These are phyloP conservation scores for Acacia crassicarpa DNA, from an alignment of 306 rosid species.

Conservation along the genomic window DNA sequence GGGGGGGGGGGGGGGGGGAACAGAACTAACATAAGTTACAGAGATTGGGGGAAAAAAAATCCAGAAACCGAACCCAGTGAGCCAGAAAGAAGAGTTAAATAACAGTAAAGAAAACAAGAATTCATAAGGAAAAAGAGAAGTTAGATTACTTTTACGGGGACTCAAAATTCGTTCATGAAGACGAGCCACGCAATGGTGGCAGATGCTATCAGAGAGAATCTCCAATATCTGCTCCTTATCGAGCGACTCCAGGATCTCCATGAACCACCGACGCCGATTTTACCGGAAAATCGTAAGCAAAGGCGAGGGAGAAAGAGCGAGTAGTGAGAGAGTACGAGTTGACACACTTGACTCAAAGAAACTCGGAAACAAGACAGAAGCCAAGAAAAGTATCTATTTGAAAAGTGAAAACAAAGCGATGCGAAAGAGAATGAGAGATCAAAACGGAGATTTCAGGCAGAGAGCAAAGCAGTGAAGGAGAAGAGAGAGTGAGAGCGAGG, in stretches of 20 bases:
- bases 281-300: background rate
- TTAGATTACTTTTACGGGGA: conserved; percentile 21
- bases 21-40: too few relatives aligned
- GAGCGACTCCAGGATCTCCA: conserved; percentile 24
- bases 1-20: too few relatives aligned
- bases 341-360: background rate
- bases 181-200: conserved; percentile 35
- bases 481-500: background rate
- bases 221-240: conserved; percentile 38
- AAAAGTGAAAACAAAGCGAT: background rate
- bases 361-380: background rate
- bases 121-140: too few relatives aligned
- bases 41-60: too few relatives aligned
- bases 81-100: background rate
- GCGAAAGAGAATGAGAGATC: background rate
- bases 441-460: background rate
- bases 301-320: background rate
- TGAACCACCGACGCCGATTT: background rate
- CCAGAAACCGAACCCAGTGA: background rate
- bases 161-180: conserved; percentile 24
- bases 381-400: background rate
- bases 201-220: conserved; percentile 38
- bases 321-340: background rate
- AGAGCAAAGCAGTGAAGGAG: background rate
- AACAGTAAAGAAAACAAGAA: background rate